Evolutionary conservation across 805 yeast species (phyloP), one percentile per base, ranked within the genome.

Genomic region (Schwanniomyces sp.): DNA sequence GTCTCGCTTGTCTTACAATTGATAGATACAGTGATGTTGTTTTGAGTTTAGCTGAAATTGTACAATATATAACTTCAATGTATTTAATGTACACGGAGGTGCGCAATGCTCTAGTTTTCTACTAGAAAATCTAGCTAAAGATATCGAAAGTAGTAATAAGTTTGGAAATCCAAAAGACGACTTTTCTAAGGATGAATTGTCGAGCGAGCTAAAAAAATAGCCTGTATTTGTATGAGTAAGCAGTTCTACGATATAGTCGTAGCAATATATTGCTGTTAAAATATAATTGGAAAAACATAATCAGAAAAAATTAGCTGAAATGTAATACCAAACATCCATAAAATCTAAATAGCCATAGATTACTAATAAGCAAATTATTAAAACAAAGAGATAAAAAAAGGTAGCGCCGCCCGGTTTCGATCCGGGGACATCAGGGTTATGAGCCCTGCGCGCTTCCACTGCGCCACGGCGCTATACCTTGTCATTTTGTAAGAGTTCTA

Each of bases 391-490:
- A n/a, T n/a, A n/a, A n/a, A n/a, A n/a, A n/a, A n/a, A n/a, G n/a
- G 34, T 87, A 87, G 94, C 94, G 90, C 86, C 85, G 90, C 89
- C 80, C 74, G 89, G 94, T 87, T 86, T 87, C 95, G 95, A 87
- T 87, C 95, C 91, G 76, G 81, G 91, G 95, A 86, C 94, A 85
- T 87, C 92, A 86, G 94, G 92, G 95, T 87, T 87, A 87, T 87
- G 95, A 88, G 95, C 95, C 95, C 94, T 85, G 92, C 94, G 92
- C 94, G 95, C 94, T 87, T 86, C 95, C 95, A 84, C 95, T 87
- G 94, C 95, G 95, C 92, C 94, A 87, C 91, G 86, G 87, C 91
- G 95, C 95, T 53, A 4, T 32, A n/a, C n/a, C n/a, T n/a, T n/a
- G n/a, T n/a, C n/a, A n/a, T n/a, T n/a, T n/a, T n/a, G n/a, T n/a